These are phyloP conservation scores for Microsporum canis DNA, from an alignment of 2,329 filamentous ascomycete species.

Conservation along the genomic window DNA sequence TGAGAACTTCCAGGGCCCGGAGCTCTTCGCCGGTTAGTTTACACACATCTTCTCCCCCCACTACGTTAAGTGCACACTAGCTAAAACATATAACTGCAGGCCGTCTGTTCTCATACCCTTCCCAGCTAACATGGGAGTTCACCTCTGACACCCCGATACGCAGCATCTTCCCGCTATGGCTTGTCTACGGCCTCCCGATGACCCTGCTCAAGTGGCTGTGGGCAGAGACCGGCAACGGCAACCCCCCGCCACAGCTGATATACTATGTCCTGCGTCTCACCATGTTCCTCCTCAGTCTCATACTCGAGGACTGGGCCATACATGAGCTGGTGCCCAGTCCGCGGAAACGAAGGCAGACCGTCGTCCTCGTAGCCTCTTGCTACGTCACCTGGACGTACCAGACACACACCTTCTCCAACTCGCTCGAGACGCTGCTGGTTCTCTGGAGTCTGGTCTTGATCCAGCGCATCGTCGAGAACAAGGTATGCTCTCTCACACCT, in stretches of 20 bases:
- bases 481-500: slow-evolving; percentile 43
- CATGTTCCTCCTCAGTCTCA: slow-evolving; percentile 93
- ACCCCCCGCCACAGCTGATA: slow-evolving; percentile 66
- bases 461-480: slow-evolving; percentile 67
- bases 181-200: slow-evolving; percentile 89
- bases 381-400: slow-evolving; percentile 99
- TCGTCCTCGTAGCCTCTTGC: slow-evolving; percentile 81
- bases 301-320: slow-evolving; percentile 94
- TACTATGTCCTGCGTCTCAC: slow-evolving; percentile 81
- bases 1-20: slow-evolving; percentile 97
- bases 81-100: slow-evolving; percentile 41
- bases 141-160: slow-evolving; percentile 78
- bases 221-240: slow-evolving; percentile 67
- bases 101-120: slow-evolving; percentile 83
- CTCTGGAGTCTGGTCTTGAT: slow-evolving; percentile 90
- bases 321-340: slow-evolving; percentile 76
- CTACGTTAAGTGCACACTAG: background rate
- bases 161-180: slow-evolving; percentile 94
- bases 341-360: slow-evolving; percentile 58
- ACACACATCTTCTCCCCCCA: background rate
- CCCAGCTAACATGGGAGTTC: slow-evolving; percentile 91
- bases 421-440: slow-evolving; percentile 84
- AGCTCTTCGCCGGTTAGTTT: slow-evolving; percentile 81
- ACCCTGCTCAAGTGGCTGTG: slow-evolving; percentile 84
- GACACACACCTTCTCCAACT: slow-evolving; percentile 96